A percentile compares a stretch with the other conserved stretches of the same genome.
Conservation (phyloP, 192 early-diverging fungal species). For the Gryganskiella cystojenkinii region DNA sequence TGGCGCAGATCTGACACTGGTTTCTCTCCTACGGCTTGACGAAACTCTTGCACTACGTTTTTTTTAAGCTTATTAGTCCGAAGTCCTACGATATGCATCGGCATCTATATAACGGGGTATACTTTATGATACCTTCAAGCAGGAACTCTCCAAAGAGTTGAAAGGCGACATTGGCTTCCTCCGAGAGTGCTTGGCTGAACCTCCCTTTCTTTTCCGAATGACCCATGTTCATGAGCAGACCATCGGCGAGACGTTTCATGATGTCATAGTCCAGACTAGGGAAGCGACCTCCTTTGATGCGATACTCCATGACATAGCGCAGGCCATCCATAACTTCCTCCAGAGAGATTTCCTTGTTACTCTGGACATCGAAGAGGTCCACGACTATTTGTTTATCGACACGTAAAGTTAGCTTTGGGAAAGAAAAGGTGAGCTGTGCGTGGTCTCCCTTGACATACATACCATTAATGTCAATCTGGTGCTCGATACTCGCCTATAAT, state of each 20-base stretch:
- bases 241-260: constrained; percentile 90
- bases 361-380: constrained; percentile 85
- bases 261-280: constrained; percentile 81
- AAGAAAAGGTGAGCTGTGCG: neutral
- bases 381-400: too few relatives aligned
- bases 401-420: too few relatives aligned
- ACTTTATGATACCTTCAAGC: constrained; percentile 70
- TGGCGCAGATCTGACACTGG: constrained; percentile 82
- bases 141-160: constrained; percentile 95
- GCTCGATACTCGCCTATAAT: constrained; percentile 36
- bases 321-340: constrained; percentile 87
- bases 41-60: constrained; percentile 82
- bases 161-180: constrained; percentile 88
- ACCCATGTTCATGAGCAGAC: constrained; percentile 84
- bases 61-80: too few relatives aligned
- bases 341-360: constrained; percentile 74
- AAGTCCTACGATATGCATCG: too few relatives aligned
- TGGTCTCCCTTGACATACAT: too few relatives aligned
- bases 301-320: constrained; percentile 95
- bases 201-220: constrained; percentile 69
- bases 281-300: constrained; percentile 87
- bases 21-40: constrained; percentile 78
- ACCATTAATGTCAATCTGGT: constrained; percentile 48
- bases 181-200: constrained; percentile 68
- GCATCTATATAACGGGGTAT: too few relatives aligned